A percentile compares a stretch with the other conserved stretches of the same genome.
These are phyloP conservation scores for Leccinellum rugosiceps DNA, from an alignment of 768 basidiomycete genomes.

Conservation along the genomic window DNA sequence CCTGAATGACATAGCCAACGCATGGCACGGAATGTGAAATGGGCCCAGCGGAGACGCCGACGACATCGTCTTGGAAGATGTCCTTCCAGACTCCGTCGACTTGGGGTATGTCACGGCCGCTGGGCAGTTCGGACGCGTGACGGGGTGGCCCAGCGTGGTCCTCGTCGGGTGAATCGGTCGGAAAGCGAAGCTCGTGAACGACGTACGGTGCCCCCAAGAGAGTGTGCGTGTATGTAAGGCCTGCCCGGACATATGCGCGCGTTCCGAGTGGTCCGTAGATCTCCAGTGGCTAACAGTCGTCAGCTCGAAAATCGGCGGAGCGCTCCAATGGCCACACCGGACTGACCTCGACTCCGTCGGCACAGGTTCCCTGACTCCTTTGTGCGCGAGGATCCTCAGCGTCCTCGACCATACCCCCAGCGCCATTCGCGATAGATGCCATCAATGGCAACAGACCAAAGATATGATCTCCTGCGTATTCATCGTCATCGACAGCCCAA, in stretches of 20 bases:
- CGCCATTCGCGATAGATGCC: slow-evolving; percentile 68
- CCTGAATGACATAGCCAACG: slow-evolving; percentile 72
- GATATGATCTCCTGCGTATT: slow-evolving; percentile 70
- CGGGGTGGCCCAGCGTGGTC: slow-evolving; percentile 46
- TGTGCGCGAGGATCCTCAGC: slow-evolving; percentile 56
- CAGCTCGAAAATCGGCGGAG: slow-evolving; percentile 4
- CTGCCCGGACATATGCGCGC: slow-evolving; percentile 71
- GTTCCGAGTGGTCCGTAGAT: slow-evolving; percentile 87
- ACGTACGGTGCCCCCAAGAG: slow-evolving; percentile 64
- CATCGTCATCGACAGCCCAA: not conserved
- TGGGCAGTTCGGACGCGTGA: slow-evolving; percentile 51
- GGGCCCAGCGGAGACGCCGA: slow-evolving; percentile 73
- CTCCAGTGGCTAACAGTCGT: slow-evolving; percentile 55
- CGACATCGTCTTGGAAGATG: slow-evolving; percentile 52
- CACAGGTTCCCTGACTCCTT: not conserved
- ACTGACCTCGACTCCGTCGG: slow-evolving; percentile 17
- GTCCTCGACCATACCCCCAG: slow-evolving; percentile 60
- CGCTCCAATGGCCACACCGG: not conserved
- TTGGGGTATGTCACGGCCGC: slow-evolving; percentile 63
- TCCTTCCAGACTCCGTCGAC: slow-evolving; percentile 61
- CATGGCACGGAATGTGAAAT: slow-evolving; percentile 80
- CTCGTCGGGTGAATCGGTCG: slow-evolving; percentile 52
- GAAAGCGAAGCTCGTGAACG: slow-evolving; percentile 77
- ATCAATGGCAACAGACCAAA: slow-evolving; percentile 72
- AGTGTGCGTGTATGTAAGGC: slow-evolving; percentile 67